Percentiles rank a stretch among this genome's conserved stretches.
Conservation (phyloP, 2,329 filamentous ascomycete species). For the Dothistroma septosporum region DNA sequence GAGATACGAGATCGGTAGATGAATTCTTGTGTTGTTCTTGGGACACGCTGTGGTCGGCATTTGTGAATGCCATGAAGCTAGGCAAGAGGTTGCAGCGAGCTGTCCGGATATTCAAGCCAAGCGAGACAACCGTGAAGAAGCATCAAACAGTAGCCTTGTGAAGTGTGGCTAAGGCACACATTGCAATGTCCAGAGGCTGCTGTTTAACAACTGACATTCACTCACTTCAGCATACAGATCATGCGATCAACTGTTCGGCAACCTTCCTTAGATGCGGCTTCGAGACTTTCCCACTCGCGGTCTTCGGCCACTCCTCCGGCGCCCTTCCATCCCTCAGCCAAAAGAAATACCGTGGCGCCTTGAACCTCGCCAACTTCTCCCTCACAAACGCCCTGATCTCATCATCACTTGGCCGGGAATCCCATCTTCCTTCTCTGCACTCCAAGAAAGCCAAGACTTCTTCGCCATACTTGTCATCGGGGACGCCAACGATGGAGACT, state of each 20-base stretch:
- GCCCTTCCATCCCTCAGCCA: conserved; percentile 22
- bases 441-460: conserved; percentile 33
- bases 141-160: background rate
- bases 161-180: background rate
- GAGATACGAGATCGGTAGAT: background rate
- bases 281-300: conserved; percentile 24
- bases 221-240: background rate
- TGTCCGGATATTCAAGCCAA: no score
- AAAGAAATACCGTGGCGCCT: conserved; percentile 26
- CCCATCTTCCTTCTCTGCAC: conserved; percentile 20
- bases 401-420: conserved; percentile 17
- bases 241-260: conserved; percentile 1
- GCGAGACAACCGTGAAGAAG: no score
- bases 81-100: no score
- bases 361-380: conserved; percentile 25
- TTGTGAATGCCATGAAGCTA: no score
- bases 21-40: background rate
- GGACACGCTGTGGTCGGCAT: background rate
- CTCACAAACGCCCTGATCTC: conserved; percentile 20
- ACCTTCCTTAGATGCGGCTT: conserved; percentile 9
- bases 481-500: conserved; percentile 27
- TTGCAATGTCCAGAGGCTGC: background rate
- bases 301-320: conserved; percentile 27
- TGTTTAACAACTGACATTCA: background rate
- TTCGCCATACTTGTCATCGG: conserved; percentile 30